Evolutionary conservation across 129 eudicot genomes (phyloP).

Genomic region (Saussurea involucrata): DNA sequence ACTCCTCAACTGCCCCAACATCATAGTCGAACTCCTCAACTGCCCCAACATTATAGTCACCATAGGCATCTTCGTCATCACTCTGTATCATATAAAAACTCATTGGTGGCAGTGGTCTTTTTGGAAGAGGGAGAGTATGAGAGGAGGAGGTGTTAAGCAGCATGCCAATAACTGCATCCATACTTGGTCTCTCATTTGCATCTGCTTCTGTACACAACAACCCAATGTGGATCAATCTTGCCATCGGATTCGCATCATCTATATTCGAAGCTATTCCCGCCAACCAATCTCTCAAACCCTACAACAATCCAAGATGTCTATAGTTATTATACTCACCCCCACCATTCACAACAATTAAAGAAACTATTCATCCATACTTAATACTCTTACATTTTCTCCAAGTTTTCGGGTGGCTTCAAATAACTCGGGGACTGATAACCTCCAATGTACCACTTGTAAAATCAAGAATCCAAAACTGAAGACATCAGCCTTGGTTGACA

Average conservation of each 20-base stretch:
- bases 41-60: too few relatives aligned
- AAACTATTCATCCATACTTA: too few relatives aligned
- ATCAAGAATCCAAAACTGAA: conserved; percentile 6
- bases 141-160: conserved; percentile 4
- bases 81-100: too few relatives aligned
- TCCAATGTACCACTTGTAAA: neutral
- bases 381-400: neutral
- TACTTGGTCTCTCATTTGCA: neutral
- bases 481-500: conserved; percentile 10
- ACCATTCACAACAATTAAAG: neutral
- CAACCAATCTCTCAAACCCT: neutral
- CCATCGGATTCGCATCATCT: neutral
- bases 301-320: neutral
- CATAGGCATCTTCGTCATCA: too few relatives aligned
- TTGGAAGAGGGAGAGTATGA: neutral
- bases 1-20: too few relatives aligned
- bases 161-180: neutral
- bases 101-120: neutral
- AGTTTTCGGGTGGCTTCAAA: too few relatives aligned
- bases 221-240: neutral
- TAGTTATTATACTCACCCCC: neutral
- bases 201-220: neutral
- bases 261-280: neutral
- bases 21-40: too few relatives aligned
- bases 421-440: neutral